These are phyloP conservation scores for Alternaria dauci DNA, from an alignment of 2,329 filamentous ascomycete species.

Conservation along the genomic window DNA sequence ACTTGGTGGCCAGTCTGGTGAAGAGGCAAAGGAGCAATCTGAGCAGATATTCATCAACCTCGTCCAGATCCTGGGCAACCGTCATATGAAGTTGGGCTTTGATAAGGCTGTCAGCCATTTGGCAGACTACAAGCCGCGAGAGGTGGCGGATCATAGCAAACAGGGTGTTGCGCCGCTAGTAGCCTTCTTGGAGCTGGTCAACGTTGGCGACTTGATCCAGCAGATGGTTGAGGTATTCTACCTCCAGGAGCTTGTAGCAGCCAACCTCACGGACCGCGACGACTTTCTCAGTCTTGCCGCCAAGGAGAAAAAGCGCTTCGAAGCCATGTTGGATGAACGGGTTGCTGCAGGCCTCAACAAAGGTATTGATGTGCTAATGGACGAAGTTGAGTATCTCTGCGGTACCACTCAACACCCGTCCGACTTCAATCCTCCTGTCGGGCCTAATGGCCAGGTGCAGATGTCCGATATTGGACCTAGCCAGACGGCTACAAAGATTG, in stretches of 20 bases:
- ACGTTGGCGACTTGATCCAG: slow-evolving; percentile 95
- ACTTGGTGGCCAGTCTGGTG: slow-evolving; percentile 80
- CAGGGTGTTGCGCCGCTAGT: slow-evolving; percentile 87
- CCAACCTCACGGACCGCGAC: slow-evolving; percentile 86
- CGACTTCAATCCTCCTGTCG: slow-evolving; percentile 82
- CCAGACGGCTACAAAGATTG: slow-evolving; percentile 78
- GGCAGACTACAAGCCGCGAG: slow-evolving; percentile 87
- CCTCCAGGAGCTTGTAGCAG: slow-evolving; percentile 86
- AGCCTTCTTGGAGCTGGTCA: slow-evolving; percentile 95
- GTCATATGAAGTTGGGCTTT: slow-evolving; percentile 92
- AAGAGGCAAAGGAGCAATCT: slow-evolving; percentile 87
- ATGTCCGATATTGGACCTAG: slow-evolving; percentile 75
- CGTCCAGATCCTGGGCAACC: slow-evolving; percentile 81
- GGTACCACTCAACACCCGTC: slow-evolving; percentile 85
- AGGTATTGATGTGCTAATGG: slow-evolving; percentile 97
- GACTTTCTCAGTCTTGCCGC: slow-evolving; percentile 93
- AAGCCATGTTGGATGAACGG: slow-evolving; percentile 97
- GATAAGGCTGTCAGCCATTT: slow-evolving; percentile 91
- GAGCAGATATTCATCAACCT: slow-evolving; percentile 86
- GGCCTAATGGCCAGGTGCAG: slow-evolving; percentile 43
- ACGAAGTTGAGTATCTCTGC: slow-evolving; percentile 95
- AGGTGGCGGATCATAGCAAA: slow-evolving; percentile 75
- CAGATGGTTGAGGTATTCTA: slow-evolving; percentile 99
- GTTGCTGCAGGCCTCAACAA: slow-evolving; percentile 96
- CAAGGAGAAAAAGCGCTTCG: slow-evolving; percentile 97